Conservation (phyloP, 805 yeast species). For the Candida anglica region DNA sequence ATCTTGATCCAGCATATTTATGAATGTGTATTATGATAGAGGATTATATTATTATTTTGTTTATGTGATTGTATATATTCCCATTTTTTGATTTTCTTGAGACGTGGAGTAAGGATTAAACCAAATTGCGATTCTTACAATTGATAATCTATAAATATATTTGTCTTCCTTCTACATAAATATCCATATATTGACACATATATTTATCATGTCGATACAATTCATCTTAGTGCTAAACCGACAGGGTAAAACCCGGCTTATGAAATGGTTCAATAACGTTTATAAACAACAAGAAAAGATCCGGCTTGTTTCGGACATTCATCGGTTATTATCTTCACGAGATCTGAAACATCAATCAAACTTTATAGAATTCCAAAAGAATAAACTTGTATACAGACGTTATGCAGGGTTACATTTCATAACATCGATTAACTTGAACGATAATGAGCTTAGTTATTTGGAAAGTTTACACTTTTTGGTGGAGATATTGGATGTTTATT, state of each 20-base stretch:
- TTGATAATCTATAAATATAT: too few relatives aligned
- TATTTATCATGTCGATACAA: constrained; percentile 62
- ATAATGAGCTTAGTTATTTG: constrained; percentile 77
- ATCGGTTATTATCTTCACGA: constrained; percentile 73
- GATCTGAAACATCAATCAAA: constrained; percentile 83
- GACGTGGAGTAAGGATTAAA: too few relatives aligned
- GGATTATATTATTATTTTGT: background rate
- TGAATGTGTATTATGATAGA: too few relatives aligned
- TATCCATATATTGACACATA: background rate
- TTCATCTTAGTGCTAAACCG: constrained; percentile 81
- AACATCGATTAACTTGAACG: constrained; percentile 73
- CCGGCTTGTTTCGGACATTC: constrained; percentile 57
- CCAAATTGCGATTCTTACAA: too few relatives aligned
- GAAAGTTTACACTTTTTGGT: constrained; percentile 87
- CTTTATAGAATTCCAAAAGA: constrained; percentile 58
- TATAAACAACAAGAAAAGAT: constrained; percentile 26
- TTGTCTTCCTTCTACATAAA: background rate
- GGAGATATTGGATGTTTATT: constrained; percentile 80
- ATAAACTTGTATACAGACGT: constrained; percentile 76
- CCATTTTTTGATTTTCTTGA: too few relatives aligned
- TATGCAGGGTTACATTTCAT: constrained; percentile 91
- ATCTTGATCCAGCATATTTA: background rate
- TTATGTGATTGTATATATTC: background rate
- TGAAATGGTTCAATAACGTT: constrained; percentile 62
- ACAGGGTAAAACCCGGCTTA: constrained; percentile 87